Percentiles rank a stretch among this genome's conserved stretches.
Evolutionary conservation across 2,329 filamentous ascomycete species (phyloP).

Genomic region (Cladobotryum protrusum): DNA sequence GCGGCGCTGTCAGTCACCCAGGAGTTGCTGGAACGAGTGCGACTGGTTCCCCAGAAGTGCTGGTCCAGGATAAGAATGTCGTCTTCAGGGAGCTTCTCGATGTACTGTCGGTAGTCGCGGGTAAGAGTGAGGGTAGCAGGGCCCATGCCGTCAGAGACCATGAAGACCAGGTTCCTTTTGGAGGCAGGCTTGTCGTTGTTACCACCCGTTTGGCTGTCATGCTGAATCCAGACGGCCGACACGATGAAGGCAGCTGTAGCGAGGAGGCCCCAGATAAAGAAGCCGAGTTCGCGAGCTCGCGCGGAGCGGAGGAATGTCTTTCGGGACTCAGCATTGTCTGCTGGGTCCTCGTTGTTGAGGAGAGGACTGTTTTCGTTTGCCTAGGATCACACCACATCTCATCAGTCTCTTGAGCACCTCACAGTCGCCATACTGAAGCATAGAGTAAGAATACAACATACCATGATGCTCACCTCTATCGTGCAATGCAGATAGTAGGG

Average conservation of each 20-base stretch:
- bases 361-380: slow-evolving; percentile 39
- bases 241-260: slow-evolving; percentile 75
- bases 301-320: slow-evolving; percentile 23
- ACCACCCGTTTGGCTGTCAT: slow-evolving; percentile 51
- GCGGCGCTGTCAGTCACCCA: slow-evolving; percentile 93
- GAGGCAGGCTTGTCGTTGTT: slow-evolving; percentile 36
- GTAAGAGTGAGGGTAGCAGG: slow-evolving; percentile 85
- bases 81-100: slow-evolving; percentile 63
- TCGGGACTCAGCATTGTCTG: slow-evolving; percentile 21
- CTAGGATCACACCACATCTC: slow-evolving; percentile 17
- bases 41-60: slow-evolving; percentile 83
- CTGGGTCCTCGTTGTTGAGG: slow-evolving; percentile 29
- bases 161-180: slow-evolving; percentile 94
- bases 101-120: slow-evolving; percentile 75
- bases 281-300: slow-evolving; percentile 61
- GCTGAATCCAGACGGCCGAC: slow-evolving; percentile 70
- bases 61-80: slow-evolving; percentile 76
- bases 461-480: slow-evolving; percentile 7
- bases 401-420: neutral
- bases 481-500: neutral
- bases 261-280: slow-evolving; percentile 77
- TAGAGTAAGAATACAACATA: neutral
- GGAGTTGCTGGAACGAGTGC: slow-evolving; percentile 77
- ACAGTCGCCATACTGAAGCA: neutral
- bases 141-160: slow-evolving; percentile 99